A percentile compares a stretch with the other conserved stretches of the same genome.
These are phyloP conservation scores for Beverwykella pulmonaria DNA, from an alignment of 495 filamentous ascomycete species.

Conservation along the genomic window DNA sequence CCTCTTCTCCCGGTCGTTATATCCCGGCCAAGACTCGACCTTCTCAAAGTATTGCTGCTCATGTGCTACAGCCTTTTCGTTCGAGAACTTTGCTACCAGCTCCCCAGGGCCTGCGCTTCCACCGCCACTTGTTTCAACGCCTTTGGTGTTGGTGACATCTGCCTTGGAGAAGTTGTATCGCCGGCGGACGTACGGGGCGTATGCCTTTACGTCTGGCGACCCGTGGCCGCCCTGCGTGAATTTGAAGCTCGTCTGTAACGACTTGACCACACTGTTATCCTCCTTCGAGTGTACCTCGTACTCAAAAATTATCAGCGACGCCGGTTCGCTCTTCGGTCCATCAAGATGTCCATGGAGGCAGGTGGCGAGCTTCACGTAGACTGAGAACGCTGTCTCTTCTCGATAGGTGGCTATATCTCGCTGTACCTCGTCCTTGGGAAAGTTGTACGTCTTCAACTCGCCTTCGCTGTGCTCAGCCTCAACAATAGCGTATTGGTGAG, in stretches of 20 bases:
- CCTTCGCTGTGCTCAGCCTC: background rate
- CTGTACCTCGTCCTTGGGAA: background rate
- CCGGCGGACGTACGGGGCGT: background rate
- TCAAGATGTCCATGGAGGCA: constrained; percentile 4
- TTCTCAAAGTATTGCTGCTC: constrained; percentile 15
- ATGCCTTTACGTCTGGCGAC: background rate
- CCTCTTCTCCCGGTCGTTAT: background rate
- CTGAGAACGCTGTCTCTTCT: constrained; percentile 1
- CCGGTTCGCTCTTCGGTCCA: background rate
- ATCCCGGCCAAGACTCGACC: constrained; percentile 1
- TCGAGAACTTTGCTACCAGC: background rate
- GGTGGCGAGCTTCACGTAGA: background rate
- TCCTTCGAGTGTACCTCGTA: constrained; percentile 8
- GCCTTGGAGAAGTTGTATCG: background rate
- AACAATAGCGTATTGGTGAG: background rate
- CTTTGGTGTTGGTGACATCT: constrained; percentile 2
- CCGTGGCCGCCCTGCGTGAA: background rate
- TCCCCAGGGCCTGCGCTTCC: background rate
- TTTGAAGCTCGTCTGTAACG: constrained; percentile 5
- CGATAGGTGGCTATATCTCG: background rate
- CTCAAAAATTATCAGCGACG: constrained; percentile 1
- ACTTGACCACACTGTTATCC: constrained; percentile 6
- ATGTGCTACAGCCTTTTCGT: background rate
- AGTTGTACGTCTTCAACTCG: background rate
- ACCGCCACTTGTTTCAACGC: background rate